Percentiles rank a stretch among this genome's conserved stretches.
These are phyloP conservation scores for Rhododendron simsii DNA, from an alignment of 148 eudicot genomes.

Conservation along the genomic window DNA sequence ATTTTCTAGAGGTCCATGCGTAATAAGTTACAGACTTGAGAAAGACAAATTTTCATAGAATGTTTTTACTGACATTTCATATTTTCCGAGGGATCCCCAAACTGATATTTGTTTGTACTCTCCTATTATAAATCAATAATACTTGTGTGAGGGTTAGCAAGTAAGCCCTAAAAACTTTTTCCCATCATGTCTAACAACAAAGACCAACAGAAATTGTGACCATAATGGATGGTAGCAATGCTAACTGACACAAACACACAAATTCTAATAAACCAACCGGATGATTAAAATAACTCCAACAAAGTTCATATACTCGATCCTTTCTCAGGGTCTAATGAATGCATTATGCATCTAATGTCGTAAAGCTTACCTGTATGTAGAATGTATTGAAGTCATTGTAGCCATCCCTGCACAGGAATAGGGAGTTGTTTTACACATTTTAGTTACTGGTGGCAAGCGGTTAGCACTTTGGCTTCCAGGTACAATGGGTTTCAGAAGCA, in stretches of 20 bases:
- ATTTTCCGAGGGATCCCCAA: background rate
- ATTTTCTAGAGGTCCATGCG: too few relatives aligned
- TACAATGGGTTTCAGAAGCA: background rate
- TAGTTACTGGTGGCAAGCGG: background rate
- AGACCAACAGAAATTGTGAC: background rate
- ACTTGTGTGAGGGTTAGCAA: background rate
- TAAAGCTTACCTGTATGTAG: conserved; percentile 90
- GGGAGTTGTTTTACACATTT: conserved; percentile 7
- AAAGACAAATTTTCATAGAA: background rate
- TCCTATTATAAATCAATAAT: too few relatives aligned
- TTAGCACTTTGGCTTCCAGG: background rate
- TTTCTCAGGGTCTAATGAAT: background rate
- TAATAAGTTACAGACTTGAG: background rate
- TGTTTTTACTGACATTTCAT: background rate
- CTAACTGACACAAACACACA: background rate
- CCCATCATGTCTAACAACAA: background rate
- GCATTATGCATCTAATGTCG: background rate
- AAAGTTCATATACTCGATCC: background rate
- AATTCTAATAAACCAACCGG: background rate
- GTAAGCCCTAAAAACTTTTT: background rate
- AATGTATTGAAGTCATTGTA: conserved; percentile 98
- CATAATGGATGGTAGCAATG: background rate
- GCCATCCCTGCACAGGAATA: conserved; percentile 73
- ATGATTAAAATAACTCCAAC: background rate
- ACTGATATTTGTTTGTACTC: background rate